These are phyloP conservation scores for Apiospora arundinis DNA, from an alignment of 2,329 filamentous ascomycete species.

Conservation along the genomic window DNA sequence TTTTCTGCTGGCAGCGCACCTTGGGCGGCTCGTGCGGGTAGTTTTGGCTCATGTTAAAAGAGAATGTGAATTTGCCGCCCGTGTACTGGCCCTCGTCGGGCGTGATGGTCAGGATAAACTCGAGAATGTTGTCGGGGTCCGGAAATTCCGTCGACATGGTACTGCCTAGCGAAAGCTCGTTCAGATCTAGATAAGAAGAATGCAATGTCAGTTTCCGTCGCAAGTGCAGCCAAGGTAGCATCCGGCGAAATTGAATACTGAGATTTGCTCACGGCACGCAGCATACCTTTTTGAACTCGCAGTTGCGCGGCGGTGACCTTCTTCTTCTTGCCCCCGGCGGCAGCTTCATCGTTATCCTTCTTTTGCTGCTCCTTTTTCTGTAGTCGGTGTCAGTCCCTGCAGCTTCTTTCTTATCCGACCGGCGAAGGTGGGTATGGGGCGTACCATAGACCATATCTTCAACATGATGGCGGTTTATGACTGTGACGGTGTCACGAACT, in stretches of 20 bases:
- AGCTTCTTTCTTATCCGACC: background rate
- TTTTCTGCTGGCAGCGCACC: constrained; percentile 96
- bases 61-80: constrained; percentile 85
- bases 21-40: constrained; percentile 98
- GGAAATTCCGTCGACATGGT: constrained; percentile 85
- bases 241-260: background rate
- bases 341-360: constrained; percentile 80
- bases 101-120: constrained; percentile 81
- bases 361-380: constrained; percentile 97
- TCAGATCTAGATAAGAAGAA: constrained; percentile 65
- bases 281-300: constrained; percentile 89
- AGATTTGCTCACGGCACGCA: background rate
- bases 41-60: constrained; percentile 89
- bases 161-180: constrained; percentile 77
- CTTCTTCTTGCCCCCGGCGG: constrained; percentile 86
- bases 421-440: constrained; percentile 31
- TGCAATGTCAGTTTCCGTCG: constrained; percentile 17
- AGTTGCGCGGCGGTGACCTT: constrained; percentile 97
- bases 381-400: constrained; percentile 37
- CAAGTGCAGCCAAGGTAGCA: background rate
- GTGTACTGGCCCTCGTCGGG: constrained; percentile 91
- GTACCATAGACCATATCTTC: constrained; percentile 99
- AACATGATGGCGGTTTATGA: constrained; percentile 74
- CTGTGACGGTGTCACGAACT: constrained; percentile 3
- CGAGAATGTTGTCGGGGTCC: constrained; percentile 84